These are phyloP conservation scores for Pseudogymnoascus sp. DNA, from an alignment of 2,329 filamentous ascomycete genomes.

Conservation along the genomic window DNA sequence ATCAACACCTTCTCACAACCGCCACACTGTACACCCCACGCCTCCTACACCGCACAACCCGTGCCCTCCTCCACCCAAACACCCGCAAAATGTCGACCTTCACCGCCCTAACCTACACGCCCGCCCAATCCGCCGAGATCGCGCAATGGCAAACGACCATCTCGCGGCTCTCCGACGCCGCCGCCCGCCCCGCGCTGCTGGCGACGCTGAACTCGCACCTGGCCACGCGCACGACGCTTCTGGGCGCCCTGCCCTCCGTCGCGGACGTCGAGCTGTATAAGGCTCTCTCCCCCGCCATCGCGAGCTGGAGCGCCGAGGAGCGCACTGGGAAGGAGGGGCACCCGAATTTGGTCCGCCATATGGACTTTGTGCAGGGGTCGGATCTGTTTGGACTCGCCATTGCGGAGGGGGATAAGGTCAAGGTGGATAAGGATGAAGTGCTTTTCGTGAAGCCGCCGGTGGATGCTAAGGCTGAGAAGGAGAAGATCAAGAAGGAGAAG, in stretches of 20 bases:
- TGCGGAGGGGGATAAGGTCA: conserved; percentile 65
- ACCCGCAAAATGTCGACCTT: conserved; percentile 59
- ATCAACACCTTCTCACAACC: conserved; percentile 11
- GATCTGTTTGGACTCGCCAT: conserved; percentile 65
- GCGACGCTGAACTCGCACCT: conserved; percentile 80
- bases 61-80: conserved; percentile 32
- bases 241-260: conserved; percentile 82
- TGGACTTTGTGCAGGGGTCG: conserved; percentile 94
- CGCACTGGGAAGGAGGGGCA: conserved; percentile 82
- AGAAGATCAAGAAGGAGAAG: conserved; percentile 94
- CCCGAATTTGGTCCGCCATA: conserved; percentile 82
- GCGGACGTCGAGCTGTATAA: conserved; percentile 81
- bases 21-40: conserved; percentile 27
- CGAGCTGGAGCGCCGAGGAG: conserved; percentile 75
- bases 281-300: conserved; percentile 66
- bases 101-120: conserved; percentile 61
- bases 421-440: conserved; percentile 71
- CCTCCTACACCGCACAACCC: conserved; percentile 21
- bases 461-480: conserved; percentile 91
- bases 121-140: conserved; percentile 77
- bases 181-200: conserved; percentile 56
- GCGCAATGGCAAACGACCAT: conserved; percentile 81
- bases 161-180: conserved; percentile 59
- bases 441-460: conserved; percentile 82
- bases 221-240: conserved; percentile 77